phyloP scores from a whole-genome alignment of 2,329 filamentous ascomycete species.

The Alternaria metachromatica region DNA sequence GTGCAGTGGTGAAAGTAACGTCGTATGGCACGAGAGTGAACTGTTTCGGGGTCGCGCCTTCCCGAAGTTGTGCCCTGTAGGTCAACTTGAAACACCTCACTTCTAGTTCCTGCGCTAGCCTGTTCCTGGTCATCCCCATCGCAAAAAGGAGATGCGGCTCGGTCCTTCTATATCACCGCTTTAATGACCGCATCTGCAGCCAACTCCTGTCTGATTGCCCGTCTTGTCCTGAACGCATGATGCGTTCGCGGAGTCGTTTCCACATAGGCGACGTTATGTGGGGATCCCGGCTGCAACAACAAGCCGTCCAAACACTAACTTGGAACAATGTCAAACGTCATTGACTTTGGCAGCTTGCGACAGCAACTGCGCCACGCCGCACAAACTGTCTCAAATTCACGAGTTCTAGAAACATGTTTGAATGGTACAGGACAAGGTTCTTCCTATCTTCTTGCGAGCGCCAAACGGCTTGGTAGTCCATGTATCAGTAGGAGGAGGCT shows the following conservation, averaged over 20 bases:
- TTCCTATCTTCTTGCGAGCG: not conserved
- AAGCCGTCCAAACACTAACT: conserved; percentile 4
- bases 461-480: not conserved
- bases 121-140: conserved; percentile 18
- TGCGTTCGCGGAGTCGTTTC: not conserved
- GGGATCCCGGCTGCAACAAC: conserved; percentile 1
- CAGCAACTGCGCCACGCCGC: not conserved
- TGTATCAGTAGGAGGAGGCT: no score
- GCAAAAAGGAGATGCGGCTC: conserved; percentile 23
- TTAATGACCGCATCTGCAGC: not conserved
- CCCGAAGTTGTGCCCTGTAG: conserved; percentile 13
- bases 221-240: not conserved
- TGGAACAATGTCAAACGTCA: conserved; percentile 11
- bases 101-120: conserved; percentile 14
- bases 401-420: not conserved
- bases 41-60: conserved; percentile 20
- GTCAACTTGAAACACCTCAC: conserved; percentile 16
- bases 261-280: not conserved
- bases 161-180: conserved; percentile 16
- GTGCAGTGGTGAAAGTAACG: not conserved
- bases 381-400: not conserved
- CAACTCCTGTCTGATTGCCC: not conserved
- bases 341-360: not conserved
- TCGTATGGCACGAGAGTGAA: conserved; percentile 12
- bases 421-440: not conserved